These are phyloP conservation scores for Arachis stenosperma DNA, from an alignment of 306 rosid species.

Conservation along the genomic window DNA sequence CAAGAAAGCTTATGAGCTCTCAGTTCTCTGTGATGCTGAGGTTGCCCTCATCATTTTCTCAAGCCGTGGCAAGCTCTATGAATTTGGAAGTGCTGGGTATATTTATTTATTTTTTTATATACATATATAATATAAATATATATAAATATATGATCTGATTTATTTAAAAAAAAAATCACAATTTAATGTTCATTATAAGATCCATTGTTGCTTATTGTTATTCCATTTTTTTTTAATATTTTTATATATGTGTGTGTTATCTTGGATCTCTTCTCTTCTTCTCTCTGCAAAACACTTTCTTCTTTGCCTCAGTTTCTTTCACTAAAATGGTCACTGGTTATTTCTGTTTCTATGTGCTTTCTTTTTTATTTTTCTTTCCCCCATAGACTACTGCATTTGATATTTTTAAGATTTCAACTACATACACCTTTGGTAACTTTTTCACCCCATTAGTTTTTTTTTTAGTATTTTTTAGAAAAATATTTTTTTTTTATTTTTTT, in stretches of 20 bases:
- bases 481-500: not conserved
- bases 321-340: conserved; percentile 51
- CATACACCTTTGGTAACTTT: conserved; percentile 29
- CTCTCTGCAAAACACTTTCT: conserved; percentile 45
- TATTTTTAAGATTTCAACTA: conserved; percentile 44
- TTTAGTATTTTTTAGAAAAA: not conserved
- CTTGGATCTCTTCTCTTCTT: conserved; percentile 9
- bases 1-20: conserved; percentile 60
- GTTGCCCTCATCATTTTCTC: conserved; percentile 80
- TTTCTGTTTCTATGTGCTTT: conserved; percentile 34
- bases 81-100: conserved; percentile 82
- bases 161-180: too few species aligned
- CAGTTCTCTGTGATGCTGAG: conserved; percentile 61
- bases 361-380: conserved; percentile 35
- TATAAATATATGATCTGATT: too few species aligned
- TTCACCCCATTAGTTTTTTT: conserved; percentile 4
- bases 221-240: conserved; percentile 19
- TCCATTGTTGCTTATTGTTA: not conserved
- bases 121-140: too few species aligned
- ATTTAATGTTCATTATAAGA: not conserved
- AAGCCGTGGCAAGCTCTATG: conserved; percentile 82
- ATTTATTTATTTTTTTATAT: not conserved
- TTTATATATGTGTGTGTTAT: conserved; percentile 3
- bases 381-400: conserved; percentile 37
- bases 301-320: conserved; percentile 53